Evolutionary conservation across 1,284 basidiomycete species (phyloP).

Genomic region (Pyrrhoderma noxium): DNA sequence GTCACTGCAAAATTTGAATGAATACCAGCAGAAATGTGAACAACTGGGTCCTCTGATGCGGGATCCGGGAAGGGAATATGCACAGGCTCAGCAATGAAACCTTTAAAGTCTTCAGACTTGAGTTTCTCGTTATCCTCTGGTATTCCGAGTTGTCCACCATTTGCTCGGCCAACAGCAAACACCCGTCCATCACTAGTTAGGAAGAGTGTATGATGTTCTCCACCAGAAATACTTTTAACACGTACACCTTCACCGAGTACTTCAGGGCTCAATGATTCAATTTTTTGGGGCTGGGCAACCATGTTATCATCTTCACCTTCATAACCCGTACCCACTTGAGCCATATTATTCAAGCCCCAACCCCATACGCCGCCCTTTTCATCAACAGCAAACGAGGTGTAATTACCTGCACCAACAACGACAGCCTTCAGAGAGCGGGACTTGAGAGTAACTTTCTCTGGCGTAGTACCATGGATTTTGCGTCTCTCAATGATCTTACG

Average conservation of each 20-base stretch:
- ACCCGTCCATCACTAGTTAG: constrained; percentile 78
- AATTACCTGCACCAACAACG: constrained; percentile 71
- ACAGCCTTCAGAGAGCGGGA: constrained; percentile 61
- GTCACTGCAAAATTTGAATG: constrained; percentile 83
- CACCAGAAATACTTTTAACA: constrained; percentile 68
- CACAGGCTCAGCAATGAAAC: constrained; percentile 57
- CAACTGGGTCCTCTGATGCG: constrained; percentile 57
- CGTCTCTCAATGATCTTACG: constrained; percentile 78
- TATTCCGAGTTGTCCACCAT: constrained; percentile 75
- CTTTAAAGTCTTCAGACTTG: constrained; percentile 41
- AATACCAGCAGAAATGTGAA: constrained; percentile 69
- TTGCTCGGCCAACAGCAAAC: constrained; percentile 74
- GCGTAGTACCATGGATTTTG: constrained; percentile 77
- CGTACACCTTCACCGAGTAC: constrained; percentile 55
- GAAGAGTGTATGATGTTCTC: constrained; percentile 86
- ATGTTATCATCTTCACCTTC: constrained; percentile 43
- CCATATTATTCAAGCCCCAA: constrained; percentile 85
- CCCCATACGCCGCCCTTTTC: constrained; percentile 77
- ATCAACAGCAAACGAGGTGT: constrained; percentile 87
- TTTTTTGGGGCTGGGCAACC: constrained; percentile 62
- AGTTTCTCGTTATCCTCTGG: constrained; percentile 51
- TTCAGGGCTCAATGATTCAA: constrained; percentile 59
- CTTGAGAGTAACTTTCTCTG: constrained; percentile 75
- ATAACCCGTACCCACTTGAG: constrained; percentile 56
- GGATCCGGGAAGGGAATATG: constrained; percentile 60